These are phyloP conservation scores for Hypoxylon trugodes DNA, from an alignment of 495 filamentous ascomycete genomes.

Conservation along the genomic window DNA sequence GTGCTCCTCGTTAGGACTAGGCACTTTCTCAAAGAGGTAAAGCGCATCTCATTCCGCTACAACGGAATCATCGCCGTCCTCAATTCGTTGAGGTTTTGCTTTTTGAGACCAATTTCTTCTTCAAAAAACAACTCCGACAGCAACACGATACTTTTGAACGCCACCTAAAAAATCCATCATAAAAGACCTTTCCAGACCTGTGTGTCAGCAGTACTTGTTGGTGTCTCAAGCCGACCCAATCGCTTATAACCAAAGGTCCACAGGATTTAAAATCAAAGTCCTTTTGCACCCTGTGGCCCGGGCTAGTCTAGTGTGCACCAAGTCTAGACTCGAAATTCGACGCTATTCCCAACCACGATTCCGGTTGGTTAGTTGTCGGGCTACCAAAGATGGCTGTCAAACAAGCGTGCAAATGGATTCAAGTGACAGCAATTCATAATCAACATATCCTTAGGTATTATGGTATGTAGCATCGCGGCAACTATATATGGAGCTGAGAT, in stretches of 20 bases:
- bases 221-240: too few relatives aligned
- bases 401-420: neutral
- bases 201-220: too few relatives aligned
- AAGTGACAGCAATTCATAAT: neutral
- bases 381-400: neutral
- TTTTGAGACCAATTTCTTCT: too few relatives aligned
- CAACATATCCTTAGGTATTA: neutral
- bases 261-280: neutral
- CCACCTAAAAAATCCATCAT: too few relatives aligned
- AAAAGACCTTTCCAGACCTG: too few relatives aligned
- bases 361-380: neutral
- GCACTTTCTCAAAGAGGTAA: neutral
- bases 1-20: conserved; percentile 25
- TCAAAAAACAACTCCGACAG: too few relatives aligned
- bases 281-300: neutral
- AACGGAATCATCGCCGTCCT: neutral
- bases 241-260: neutral
- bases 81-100: neutral
- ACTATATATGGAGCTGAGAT: neutral
- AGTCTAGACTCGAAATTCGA: neutral
- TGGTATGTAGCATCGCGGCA: neutral
- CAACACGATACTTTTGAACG: too few relatives aligned
- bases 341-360: neutral
- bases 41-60: neutral
- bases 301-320: conserved; percentile 1